Conservation (phyloP, 179 eudicot species). For the Pouteria campechiana region DNA sequence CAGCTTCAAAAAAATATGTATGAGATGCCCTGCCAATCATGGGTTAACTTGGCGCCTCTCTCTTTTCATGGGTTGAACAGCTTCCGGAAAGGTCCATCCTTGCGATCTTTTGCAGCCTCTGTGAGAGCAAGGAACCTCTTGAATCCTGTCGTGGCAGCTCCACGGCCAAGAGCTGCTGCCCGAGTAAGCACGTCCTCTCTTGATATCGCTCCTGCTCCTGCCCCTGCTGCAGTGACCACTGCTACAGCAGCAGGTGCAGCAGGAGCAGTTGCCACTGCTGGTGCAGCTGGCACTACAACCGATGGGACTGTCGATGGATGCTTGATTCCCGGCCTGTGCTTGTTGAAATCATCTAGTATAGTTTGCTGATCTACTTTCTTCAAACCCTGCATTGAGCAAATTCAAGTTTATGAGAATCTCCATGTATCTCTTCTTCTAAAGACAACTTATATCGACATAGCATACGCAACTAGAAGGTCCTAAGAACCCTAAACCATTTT, state of each 20-base stretch:
- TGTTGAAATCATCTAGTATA: constrained; percentile 83
- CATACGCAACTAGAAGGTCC: too few relatives aligned
- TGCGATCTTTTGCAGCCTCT: constrained; percentile 90
- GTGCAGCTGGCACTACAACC: constrained; percentile 12
- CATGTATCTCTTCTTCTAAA: too few relatives aligned
- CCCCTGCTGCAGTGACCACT: constrained; percentile 7
- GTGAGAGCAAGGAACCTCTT: constrained; percentile 88
- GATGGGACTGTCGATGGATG: constrained; percentile 37
- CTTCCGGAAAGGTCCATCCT: constrained; percentile 86
- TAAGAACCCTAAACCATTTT: too few relatives aligned
- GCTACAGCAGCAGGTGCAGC: constrained; percentile 17
- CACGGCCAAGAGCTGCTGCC: constrained; percentile 96
- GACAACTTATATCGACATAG: too few relatives aligned
- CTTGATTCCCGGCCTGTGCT: constrained; percentile 61
- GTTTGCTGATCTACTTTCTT: constrained; percentile 84
- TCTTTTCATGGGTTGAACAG: constrained; percentile 64
- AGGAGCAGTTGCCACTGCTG: constrained; percentile 18
- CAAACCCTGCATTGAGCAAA: constrained; percentile 90
- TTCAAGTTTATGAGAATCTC: too few relatives aligned
- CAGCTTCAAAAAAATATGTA: too few relatives aligned
- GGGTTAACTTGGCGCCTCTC: too few relatives aligned
- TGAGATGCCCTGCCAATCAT: too few relatives aligned
- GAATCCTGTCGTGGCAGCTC: constrained; percentile 91
- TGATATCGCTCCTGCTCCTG: constrained; percentile 24
- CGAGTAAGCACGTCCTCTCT: constrained; percentile 89